Conservation (phyloP, 371 early-diverging fungal genomes). For the Coemansia sp. region DNA sequence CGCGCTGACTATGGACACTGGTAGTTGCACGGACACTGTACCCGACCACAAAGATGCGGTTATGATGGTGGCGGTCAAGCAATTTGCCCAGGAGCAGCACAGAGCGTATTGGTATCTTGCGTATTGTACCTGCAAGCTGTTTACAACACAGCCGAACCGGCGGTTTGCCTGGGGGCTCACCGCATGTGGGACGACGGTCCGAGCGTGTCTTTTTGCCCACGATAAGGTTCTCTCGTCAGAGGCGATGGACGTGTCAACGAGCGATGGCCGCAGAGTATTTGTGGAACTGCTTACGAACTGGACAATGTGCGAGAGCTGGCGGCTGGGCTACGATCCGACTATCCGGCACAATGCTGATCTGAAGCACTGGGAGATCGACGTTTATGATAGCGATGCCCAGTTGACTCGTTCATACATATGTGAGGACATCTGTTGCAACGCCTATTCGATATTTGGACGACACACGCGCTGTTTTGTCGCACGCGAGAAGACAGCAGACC, state of each 20-base stretch:
- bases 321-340: constrained; percentile 6
- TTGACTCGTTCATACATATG: neutral
- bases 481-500: neutral
- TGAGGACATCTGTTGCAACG: neutral
- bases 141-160: constrained; percentile 12
- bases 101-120: constrained; percentile 2
- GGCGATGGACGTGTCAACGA: constrained; percentile 7
- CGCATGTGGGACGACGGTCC: neutral
- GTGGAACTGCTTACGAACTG: constrained; percentile 12
- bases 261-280: neutral
- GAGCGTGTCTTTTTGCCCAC: constrained; percentile 7
- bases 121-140: neutral
- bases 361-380: constrained; percentile 4
- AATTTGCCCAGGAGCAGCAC: neutral
- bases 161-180: constrained; percentile 28
- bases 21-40: neutral
- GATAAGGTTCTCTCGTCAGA: neutral
- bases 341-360: neutral
- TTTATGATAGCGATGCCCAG: neutral
- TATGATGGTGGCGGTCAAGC: constrained; percentile 9
- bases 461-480: neutral
- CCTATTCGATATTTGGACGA: neutral
- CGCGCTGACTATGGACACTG: neutral
- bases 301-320: constrained; percentile 10
- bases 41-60: neutral